Base-by-base conservation (phyloP, 768 basidiomycete species). In the Melanogaster broomeanus region DNA sequence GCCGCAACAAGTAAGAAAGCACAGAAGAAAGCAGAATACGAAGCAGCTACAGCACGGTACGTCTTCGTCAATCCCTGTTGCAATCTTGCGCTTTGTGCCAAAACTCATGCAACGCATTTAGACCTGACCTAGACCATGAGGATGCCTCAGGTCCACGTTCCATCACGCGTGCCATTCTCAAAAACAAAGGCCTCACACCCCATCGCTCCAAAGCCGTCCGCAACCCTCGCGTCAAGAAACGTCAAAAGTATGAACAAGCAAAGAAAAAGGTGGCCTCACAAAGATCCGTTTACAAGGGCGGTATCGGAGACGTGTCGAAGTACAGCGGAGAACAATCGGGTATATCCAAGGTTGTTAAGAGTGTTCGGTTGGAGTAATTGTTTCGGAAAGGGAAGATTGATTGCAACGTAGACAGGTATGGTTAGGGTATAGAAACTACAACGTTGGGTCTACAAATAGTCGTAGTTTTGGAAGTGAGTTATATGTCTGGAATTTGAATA, bases 181-280 rank as follows among this genome's bases (percentile, higher is more conserved):
- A 87, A 62, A 99, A 99, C 80, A 88, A 85, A 63, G 96, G 97
- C 50, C 83, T 98, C 45, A 98, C 95, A 15, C 95, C 96, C 5
- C 84, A 79, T 55, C 84, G 97, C 50, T 75, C 89, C 38, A 98
- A 98, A 73, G 79, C 80, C 49, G 91, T 93, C 33, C 91, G 95
- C 58, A 99, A 99, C 74, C 95, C 96, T 37, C 85, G 97, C 54
- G 94, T 98, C 71, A 98, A 98, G 83, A 99, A 99, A 70, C 83
- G 93, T 30, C 80, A 87, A 72, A 87, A 80, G 64, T 98, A 87
- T 77, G 95, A 95, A 64, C 88, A 97, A 73, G 96, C 95, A 57
- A 91, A 96, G 78, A 93, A 90, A 74, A 93, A 87, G 72, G 74
- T 98, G 13, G 73, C 87, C 25, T 93, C 90, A 21, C 93, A 94